Conservation (phyloP, 2,329 filamentous ascomycete species). For the Colletotrichum godetiae region DNA sequence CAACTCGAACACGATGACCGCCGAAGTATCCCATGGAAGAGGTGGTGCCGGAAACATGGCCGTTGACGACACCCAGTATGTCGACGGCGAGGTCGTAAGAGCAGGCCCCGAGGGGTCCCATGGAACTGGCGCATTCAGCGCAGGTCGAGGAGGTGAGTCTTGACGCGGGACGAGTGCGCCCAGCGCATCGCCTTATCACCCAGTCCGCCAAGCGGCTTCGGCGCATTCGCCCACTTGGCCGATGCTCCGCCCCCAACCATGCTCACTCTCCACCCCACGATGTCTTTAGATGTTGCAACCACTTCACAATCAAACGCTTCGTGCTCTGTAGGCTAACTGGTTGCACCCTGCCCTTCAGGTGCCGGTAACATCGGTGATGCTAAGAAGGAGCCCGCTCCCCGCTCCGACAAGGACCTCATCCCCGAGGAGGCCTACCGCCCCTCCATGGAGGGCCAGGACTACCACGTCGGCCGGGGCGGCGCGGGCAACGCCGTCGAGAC, state of each 20-base stretch:
- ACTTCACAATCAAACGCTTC: neutral
- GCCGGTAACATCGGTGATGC: constrained; percentile 69
- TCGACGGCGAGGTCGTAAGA: constrained; percentile 72
- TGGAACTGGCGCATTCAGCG: constrained; percentile 68
- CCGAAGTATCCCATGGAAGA: constrained; percentile 70
- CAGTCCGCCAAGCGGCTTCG: constrained; percentile 7
- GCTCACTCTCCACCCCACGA: neutral
- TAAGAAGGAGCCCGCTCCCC: constrained; percentile 50
- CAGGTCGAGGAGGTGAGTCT: constrained; percentile 68
- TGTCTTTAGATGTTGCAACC: neutral
- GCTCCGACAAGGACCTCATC: constrained; percentile 63
- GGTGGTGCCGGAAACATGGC: constrained; percentile 73
- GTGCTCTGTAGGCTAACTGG: neutral
- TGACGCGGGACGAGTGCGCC: neutral
- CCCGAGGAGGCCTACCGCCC: constrained; percentile 64
- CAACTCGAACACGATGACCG: constrained; percentile 43
- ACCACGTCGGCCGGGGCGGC: constrained; percentile 70
- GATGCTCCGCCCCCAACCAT: neutral
- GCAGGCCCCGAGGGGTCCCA: constrained; percentile 65
- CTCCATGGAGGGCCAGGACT: constrained; percentile 59
- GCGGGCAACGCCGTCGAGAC: constrained; percentile 65
- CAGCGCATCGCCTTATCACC: neutral
- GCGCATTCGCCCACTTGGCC: constrained; percentile 3
- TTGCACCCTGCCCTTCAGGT: constrained; percentile 49
- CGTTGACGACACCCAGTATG: constrained; percentile 67